Evolutionary conservation across 192 early-diverging fungal species (phyloP).

Genomic region (Coemansia guatemalensis): DNA sequence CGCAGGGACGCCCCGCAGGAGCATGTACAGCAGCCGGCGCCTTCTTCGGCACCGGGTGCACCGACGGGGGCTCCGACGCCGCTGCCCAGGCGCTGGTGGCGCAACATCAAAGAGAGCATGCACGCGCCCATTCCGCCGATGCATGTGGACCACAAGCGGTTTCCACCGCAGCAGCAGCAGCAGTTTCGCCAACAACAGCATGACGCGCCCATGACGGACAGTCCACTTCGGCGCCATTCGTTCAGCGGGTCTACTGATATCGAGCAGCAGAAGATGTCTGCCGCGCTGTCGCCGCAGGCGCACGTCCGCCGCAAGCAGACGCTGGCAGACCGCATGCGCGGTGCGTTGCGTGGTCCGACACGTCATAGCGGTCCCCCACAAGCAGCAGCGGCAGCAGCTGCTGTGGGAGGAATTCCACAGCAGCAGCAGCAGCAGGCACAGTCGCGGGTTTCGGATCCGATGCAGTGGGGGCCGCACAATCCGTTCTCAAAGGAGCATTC

Average conservation of each 20-base stretch:
- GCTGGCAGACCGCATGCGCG: conserved; percentile 36
- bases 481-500: conserved; percentile 19
- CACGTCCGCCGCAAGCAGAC: conserved; percentile 44
- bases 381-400: conserved; percentile 4
- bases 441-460: background rate
- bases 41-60: background rate
- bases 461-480: conserved; percentile 17
- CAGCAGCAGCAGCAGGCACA: background rate
- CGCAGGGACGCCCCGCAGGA: conserved; percentile 4
- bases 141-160: conserved; percentile 17
- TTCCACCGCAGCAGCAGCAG: background rate
- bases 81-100: conserved; percentile 51
- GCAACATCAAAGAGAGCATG: conserved; percentile 53
- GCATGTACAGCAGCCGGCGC: conserved; percentile 2
- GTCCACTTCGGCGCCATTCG: conserved; percentile 41
- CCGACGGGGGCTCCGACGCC: conserved; percentile 26
- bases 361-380: background rate
- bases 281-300: conserved; percentile 37
- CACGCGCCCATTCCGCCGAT: conserved; percentile 50
- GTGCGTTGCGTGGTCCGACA: conserved; percentile 21
- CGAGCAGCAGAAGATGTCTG: conserved; percentile 39
- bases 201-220: conserved; percentile 16
- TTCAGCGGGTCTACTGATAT: conserved; percentile 49
- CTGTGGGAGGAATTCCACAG: background rate
- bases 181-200: background rate